Evolutionary conservation across 108 stramenopile genomes (phyloP).

Genomic region (Conticribra guillardii): DNA sequence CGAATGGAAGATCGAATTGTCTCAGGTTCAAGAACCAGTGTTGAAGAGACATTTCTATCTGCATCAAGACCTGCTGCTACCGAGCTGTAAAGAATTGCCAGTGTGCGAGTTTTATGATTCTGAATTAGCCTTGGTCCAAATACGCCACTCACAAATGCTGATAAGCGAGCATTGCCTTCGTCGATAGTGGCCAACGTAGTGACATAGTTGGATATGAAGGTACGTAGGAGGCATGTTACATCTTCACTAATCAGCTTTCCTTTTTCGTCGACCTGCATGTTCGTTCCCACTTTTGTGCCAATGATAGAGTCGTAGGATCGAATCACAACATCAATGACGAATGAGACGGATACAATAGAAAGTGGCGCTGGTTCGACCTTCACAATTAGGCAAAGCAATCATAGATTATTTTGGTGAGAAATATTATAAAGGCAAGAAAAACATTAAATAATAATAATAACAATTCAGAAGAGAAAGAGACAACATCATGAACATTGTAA

Average conservation of each 20-base stretch:
- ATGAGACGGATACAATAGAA: slow-evolving; percentile 46
- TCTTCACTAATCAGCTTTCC: slow-evolving; percentile 45
- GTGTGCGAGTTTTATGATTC: slow-evolving; percentile 24
- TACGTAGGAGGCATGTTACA: slow-evolving; percentile 29
- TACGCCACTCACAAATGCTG: slow-evolving; percentile 30
- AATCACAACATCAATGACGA: slow-evolving; percentile 65
- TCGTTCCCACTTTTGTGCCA: slow-evolving; percentile 70
- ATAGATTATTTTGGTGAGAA: too few species aligned
- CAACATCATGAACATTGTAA: too few species aligned
- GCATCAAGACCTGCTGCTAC: slow-evolving; percentile 39
- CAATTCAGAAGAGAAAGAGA: too few species aligned
- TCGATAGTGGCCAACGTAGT: slow-evolving; percentile 24
- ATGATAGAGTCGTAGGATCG: slow-evolving; percentile 73
- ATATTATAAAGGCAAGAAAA: too few species aligned
- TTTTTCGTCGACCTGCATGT: slow-evolving; percentile 58
- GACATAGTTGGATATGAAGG: slow-evolving; percentile 51
- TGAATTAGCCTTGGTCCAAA: slow-evolving; percentile 30
- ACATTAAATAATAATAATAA: too few species aligned
- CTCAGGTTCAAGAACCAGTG: slow-evolving; percentile 10
- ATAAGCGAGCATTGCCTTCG: slow-evolving; percentile 11
- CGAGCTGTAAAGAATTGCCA: slow-evolving; percentile 28
- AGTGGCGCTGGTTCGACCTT: slow-evolving; percentile 33
- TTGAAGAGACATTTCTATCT: not conserved
- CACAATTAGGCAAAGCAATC: too few species aligned
- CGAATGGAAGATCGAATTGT: slow-evolving; percentile 24